Percentiles rank a stretch among this genome's conserved stretches.
phyloP scores from a whole-genome alignment of 306 rosid genomes.

The Potentilla sterilis region DNA sequence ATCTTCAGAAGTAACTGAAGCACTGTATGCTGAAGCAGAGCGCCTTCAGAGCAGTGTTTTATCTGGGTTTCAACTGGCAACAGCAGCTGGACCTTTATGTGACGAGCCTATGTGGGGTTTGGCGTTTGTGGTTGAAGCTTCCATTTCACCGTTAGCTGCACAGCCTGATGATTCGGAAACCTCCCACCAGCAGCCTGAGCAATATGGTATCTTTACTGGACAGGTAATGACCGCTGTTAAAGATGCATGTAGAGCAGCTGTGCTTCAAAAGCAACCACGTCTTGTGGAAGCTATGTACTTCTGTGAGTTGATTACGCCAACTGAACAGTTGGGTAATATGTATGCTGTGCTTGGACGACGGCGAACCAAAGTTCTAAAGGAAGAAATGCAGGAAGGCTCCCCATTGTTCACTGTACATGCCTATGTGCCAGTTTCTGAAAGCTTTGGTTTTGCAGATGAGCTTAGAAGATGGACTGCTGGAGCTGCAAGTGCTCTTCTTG shows the following conservation, averaged over 20 bases:
- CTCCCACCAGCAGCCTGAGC: conserved; percentile 57
- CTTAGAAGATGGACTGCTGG: conserved; percentile 83
- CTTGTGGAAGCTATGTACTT: conserved; percentile 97
- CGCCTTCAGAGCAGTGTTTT: conserved; percentile 70
- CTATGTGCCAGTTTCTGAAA: conserved; percentile 80
- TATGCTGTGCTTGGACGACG: conserved; percentile 88
- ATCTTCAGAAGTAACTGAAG: conserved; percentile 40
- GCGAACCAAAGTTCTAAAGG: conserved; percentile 73
- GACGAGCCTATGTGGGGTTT: conserved; percentile 95
- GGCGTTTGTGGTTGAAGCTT: conserved; percentile 77
- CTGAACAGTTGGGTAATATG: conserved; percentile 78
- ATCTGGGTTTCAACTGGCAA: conserved; percentile 78
- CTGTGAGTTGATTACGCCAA: conserved; percentile 73
- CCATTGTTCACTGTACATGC: conserved; percentile 90
- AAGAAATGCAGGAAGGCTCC: conserved; percentile 98
- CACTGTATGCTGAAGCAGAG: conserved; percentile 51
- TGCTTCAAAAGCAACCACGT: conserved; percentile 74
- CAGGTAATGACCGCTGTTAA: conserved; percentile 81
- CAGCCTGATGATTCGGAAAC: conserved; percentile 52
- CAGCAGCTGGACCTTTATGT: conserved; percentile 92
- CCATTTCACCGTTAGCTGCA: conserved; percentile 42
- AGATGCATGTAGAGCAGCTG: conserved; percentile 82
- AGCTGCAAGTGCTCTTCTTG: conserved; percentile 85
- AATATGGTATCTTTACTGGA: conserved; percentile 67
- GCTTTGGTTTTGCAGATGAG: conserved; percentile 91